A percentile compares a stretch with the other conserved stretches of the same genome.
phyloP scores from a whole-genome alignment of 805 yeast species.

The Pichia manshurica region DNA sequence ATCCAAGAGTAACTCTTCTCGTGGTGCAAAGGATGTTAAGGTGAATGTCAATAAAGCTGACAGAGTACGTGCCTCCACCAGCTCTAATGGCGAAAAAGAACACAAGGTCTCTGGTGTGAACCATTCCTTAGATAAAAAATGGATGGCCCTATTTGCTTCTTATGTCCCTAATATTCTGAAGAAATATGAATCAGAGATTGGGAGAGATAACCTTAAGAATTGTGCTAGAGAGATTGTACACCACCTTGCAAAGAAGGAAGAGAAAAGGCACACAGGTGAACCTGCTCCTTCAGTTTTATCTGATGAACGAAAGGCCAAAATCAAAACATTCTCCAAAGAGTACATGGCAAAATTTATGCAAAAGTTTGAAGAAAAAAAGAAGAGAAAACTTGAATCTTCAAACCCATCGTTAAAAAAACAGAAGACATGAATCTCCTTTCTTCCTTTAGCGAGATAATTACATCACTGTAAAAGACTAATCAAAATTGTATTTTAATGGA shows the following conservation, averaged over 20 bases:
- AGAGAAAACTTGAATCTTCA: conserved; percentile 5
- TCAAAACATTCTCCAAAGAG: conserved; percentile 53
- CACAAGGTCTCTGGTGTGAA: conserved; percentile 23
- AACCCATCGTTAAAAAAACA: conserved; percentile 5
- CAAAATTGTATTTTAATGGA: too few relatives aligned
- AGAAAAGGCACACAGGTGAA: conserved; percentile 37
- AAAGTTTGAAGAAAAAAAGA: conserved; percentile 40
- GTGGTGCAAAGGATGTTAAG: background rate
- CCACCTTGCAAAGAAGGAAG: conserved; percentile 62
- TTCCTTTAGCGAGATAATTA: too few relatives aligned
- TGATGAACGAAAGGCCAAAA: conserved; percentile 60
- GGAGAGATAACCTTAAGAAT: conserved; percentile 65
- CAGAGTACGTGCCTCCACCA: background rate
- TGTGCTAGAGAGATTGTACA: conserved; percentile 78
- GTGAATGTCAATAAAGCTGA: background rate
- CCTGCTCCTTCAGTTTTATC: conserved; percentile 52
- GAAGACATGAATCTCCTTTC: conserved; percentile 3
- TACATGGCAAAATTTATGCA: conserved; percentile 64
- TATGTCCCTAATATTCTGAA: conserved; percentile 75
- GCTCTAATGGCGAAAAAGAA: conserved; percentile 2
- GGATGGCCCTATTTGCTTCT: conserved; percentile 56
- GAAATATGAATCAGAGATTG: conserved; percentile 58
- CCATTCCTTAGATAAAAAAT: conserved; percentile 25
- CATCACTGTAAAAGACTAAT: too few relatives aligned
- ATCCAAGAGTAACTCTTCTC: background rate